Base-by-base conservation (phyloP, 2,329 filamentous ascomycete species). In the Verticillium longisporum region DNA sequence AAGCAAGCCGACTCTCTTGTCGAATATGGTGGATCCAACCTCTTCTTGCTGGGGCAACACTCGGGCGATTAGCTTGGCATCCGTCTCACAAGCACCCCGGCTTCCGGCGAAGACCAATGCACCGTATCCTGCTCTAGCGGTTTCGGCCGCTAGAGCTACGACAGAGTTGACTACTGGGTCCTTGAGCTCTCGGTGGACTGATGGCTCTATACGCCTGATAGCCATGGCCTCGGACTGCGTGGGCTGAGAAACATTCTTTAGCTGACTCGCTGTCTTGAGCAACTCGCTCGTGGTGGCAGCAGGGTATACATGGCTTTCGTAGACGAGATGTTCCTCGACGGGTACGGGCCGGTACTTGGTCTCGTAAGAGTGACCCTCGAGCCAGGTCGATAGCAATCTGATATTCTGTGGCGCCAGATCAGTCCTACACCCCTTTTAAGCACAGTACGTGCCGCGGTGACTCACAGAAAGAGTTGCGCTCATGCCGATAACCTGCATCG, bases 331-430 rank as follows among this genome's bases (percentile, higher is more conserved):
- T 67, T 92, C 90, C 58, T 91, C 83, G 26, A 93, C 86, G 0
- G 89, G 89, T n/a, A 93, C 80, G 1, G 90, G 89, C 1, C 86
- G 82, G 70, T 91, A 92, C 60, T 81, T 83, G 2, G 89, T 92
- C 66, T 88, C 84, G 68, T 91, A 92, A 57, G 84, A 89, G 67
- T 88, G 87, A 1, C 86, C 89, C 56, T 83, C 75, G 15, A 92
- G 82, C 90, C 90, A 92, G 37, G 79, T 77, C 2, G 88, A 88
- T 57, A 92, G 78, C 34, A 90, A 69, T 60, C 85, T 80, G 57
- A 89, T 88, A 68, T 92, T 92, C 87, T 90, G 38, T 31, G 26
- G 26, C 11, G 37, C 13, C 10, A 10, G 7, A 26, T 53, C 18
- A 53, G 45, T 18, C 45, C 18, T 26, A 6, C 3, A 5, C 45